Conservation (phyloP, 352 stramenopile genomes). For the Blastocystis sp. region DNA sequence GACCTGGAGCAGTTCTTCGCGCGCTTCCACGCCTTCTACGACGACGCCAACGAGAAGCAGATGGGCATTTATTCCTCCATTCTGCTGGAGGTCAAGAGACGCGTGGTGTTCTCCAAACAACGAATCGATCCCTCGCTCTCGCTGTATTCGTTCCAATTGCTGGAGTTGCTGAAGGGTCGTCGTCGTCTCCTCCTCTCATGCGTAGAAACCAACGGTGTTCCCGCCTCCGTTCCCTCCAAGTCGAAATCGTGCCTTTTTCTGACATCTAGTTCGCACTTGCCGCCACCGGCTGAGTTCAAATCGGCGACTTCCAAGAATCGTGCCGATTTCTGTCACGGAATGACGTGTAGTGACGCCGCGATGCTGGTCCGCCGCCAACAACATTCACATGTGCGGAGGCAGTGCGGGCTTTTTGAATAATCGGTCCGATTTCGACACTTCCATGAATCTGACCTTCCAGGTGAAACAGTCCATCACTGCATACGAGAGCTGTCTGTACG, state of each 20-base stretch:
- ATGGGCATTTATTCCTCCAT: background rate
- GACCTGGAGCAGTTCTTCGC: slow-evolving; percentile 45
- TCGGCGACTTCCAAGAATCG: slow-evolving; percentile 48
- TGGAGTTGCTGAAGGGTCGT: slow-evolving; percentile 31
- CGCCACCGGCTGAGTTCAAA: slow-evolving; percentile 7
- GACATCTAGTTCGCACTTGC: slow-evolving; percentile 22
- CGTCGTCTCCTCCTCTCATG: background rate
- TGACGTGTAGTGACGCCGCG: slow-evolving; percentile 47
- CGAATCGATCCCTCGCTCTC: slow-evolving; percentile 20
- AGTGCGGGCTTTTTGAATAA: slow-evolving; percentile 53
- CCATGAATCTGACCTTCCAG: slow-evolving; percentile 48
- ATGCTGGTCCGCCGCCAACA: slow-evolving; percentile 53
- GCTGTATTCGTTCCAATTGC: slow-evolving; percentile 53
- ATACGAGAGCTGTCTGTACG: slow-evolving; percentile 45
- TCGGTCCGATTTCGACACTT: slow-evolving; percentile 59
- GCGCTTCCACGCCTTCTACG: slow-evolving; percentile 38
- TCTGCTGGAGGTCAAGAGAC: background rate
- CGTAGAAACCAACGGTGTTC: slow-evolving; percentile 7
- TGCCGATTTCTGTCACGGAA: background rate
- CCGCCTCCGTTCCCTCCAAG: background rate
- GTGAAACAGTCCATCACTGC: slow-evolving; percentile 31
- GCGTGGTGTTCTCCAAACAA: slow-evolving; percentile 37
- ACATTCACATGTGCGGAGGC: slow-evolving; percentile 70
- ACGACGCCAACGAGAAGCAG: background rate
- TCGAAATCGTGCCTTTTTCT: background rate